Conservation (phyloP, 192 early-diverging fungal genomes). For the Globomyces pollinis-pini region DNA sequence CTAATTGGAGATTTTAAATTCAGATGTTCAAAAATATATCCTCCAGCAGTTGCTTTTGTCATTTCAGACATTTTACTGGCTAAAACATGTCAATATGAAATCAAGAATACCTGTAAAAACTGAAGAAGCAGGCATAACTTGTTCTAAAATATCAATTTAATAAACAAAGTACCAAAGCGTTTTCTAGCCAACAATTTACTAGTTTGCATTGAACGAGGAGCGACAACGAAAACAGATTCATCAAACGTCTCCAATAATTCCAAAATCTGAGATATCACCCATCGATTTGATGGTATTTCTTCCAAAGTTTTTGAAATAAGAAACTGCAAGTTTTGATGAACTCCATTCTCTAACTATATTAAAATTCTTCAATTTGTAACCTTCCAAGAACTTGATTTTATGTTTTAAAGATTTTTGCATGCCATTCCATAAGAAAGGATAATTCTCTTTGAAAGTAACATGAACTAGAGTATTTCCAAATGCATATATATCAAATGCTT, state of each 20-base stretch:
- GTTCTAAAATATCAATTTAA: no score
- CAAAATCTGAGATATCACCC: no score
- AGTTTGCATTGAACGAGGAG: neutral
- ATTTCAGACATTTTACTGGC: neutral
- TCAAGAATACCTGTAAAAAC: no score
- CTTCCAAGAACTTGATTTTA: no score
- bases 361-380: no score
- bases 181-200: neutral
- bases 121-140: neutral
- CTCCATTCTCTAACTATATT: no score
- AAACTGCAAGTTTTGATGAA: no score
- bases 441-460: neutral
- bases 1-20: neutral
- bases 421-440: conserved; percentile 6
- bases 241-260: conserved; percentile 2
- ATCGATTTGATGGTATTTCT: no score
- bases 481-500: conserved; percentile 8
- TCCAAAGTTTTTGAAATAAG: conserved; percentile 1
- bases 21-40: neutral
- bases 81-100: no score
- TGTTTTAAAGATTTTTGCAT: no score
- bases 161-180: neutral
- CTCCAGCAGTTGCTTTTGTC: neutral
- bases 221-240: neutral
- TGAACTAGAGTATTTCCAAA: conserved; percentile 6